Percentiles rank a stretch among this genome's conserved stretches.
phyloP scores from a whole-genome alignment of 148 eudicot species.

The Polygonum aviculare region DNA sequence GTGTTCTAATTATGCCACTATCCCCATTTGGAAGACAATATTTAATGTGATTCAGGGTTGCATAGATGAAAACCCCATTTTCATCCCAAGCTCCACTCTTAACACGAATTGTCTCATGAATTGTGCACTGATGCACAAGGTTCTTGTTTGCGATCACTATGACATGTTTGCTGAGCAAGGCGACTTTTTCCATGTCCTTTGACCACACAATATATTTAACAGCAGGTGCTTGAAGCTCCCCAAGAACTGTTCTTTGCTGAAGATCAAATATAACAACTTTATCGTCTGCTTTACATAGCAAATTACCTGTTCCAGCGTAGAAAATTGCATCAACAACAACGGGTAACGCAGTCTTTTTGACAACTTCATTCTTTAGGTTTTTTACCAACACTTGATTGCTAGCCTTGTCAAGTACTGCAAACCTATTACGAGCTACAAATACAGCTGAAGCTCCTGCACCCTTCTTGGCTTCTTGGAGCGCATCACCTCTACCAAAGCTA shows the following conservation, averaged over 20 bases:
- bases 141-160: conserved; percentile 9
- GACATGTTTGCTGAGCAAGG: conserved; percentile 14
- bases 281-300: conserved; percentile 13
- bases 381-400: conserved; percentile 10
- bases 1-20: conserved; percentile 10
- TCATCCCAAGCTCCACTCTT: conserved; percentile 18
- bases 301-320: conserved; percentile 12
- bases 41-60: conserved; percentile 12
- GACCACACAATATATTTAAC: conserved; percentile 10
- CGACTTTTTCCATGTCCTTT: conserved; percentile 16
- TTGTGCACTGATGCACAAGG: conserved; percentile 13
- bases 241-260: conserved; percentile 12
- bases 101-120: conserved; percentile 11
- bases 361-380: conserved; percentile 14
- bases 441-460: conserved; percentile 14
- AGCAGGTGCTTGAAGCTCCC: conserved; percentile 6
- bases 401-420: conserved; percentile 16
- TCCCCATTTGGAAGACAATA: conserved; percentile 13
- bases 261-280: conserved; percentile 14
- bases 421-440: conserved; percentile 13
- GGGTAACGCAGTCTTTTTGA: conserved; percentile 5
- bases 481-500: conserved; percentile 2
- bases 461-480: conserved; percentile 2
- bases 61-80: conserved; percentile 12
- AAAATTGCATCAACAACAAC: conserved; percentile 9